Percentiles rank a stretch among this genome's conserved stretches.
phyloP scores from a whole-genome alignment of 2,329 filamentous ascomycete genomes.

The Westerdykella ornata region DNA sequence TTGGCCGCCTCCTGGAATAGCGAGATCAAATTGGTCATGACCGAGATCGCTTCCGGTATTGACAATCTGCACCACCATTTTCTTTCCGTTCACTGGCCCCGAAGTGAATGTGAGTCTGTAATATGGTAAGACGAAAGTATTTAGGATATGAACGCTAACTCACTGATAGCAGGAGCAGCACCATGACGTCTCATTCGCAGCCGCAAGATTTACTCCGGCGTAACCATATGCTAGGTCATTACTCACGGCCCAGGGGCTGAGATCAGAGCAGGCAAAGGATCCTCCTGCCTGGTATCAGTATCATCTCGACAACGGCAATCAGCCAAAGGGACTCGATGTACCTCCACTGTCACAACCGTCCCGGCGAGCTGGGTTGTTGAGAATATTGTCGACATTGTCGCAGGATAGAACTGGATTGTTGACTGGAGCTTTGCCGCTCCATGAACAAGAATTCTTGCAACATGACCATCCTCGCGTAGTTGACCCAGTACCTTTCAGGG shows the following conservation, averaged over 20 bases:
- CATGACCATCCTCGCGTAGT: constrained; percentile 19
- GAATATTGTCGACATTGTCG: constrained; percentile 46
- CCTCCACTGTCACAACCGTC: constrained; percentile 50
- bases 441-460: constrained; percentile 46
- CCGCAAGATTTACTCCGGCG: constrained; percentile 52
- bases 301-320: neutral
- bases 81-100: constrained; percentile 50
- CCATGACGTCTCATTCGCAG: constrained; percentile 50
- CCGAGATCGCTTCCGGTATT: constrained; percentile 55
- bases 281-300: constrained; percentile 25
- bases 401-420: constrained; percentile 47
- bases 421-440: constrained; percentile 50
- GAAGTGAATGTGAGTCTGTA: constrained; percentile 48
- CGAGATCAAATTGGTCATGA: constrained; percentile 54
- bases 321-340: neutral
- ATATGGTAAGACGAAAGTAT: neutral
- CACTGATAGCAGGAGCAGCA: constrained; percentile 57
- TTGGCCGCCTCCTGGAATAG: constrained; percentile 48
- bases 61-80: constrained; percentile 56
- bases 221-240: constrained; percentile 54
- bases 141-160: constrained; percentile 5
- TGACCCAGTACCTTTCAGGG: constrained; percentile 12
- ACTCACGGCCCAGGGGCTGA: constrained; percentile 54
- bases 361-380: constrained; percentile 43
- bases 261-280: constrained; percentile 49